Evolutionary conservation across 345 rosid species (phyloP), one percentile per base, ranked within the genome.

Genomic region (Ricinus communis): DNA sequence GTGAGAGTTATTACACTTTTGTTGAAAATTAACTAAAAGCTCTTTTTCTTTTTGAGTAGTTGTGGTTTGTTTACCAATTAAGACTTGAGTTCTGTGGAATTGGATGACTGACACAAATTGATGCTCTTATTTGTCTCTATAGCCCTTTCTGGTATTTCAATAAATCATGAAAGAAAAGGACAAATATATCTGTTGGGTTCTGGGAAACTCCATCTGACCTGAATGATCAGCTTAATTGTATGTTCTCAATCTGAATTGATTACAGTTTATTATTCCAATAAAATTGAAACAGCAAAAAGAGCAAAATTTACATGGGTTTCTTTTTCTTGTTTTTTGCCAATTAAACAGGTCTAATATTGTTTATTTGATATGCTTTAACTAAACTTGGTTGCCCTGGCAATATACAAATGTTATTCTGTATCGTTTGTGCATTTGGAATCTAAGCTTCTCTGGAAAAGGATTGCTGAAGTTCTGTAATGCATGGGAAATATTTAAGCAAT

Each of bases 261-360:
- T 11, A 38, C 66, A 62, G 22, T 27, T 8, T 50, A 0, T 30
- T 53, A 28, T 24, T 25, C 27, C 28, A 21, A n/a, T 27, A n/a
- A 24, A 28, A 49, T 21, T 54, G 12, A 51, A 31, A 3, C 46
- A n/a, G 21, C 66, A 43, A 46, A 27, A 49, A 22, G 15, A 12
- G 25, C 5, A 1, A 36, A 40, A 55, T 1, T 18, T 47, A 55
- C 25, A 45, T n/a, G 30, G 7, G 40, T 41, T 13, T 56, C 13
- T 18, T 58, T 30, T 38, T n/a, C 12, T 24, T 33, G 18, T 15
- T 56, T 3, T 59, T 54, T 49, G 30, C 60, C 75, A 78, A 61
- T 27, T 49, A 51, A 65, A 27, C 66, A 46, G 18, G 5, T 36
- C 12, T 57, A 62, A 28, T 38, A 45, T 27, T 22, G 1, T 12